Evolutionary conservation across 345 rosid genomes (phyloP).

Genomic region (Sisymbrium irio): DNA sequence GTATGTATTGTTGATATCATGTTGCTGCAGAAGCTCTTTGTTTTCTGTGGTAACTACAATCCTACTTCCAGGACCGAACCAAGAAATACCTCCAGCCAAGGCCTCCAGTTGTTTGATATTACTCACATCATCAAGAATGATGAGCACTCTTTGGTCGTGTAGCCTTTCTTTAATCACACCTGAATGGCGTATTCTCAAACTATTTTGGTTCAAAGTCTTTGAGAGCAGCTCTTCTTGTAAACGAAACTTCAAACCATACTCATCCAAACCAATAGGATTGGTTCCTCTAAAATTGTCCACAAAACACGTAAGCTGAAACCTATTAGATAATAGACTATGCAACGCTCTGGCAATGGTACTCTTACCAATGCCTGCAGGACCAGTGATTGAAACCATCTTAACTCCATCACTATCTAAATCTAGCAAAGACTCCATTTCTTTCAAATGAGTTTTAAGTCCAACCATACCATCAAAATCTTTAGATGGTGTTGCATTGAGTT

Average conservation of each 20-base stretch:
- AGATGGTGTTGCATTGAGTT: not conserved
- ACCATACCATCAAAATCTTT: not conserved
- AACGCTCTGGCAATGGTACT: slow-evolving; percentile 1
- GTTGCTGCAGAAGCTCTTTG: not conserved
- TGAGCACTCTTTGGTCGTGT: not conserved
- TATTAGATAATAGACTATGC: not conserved
- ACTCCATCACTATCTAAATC: not conserved
- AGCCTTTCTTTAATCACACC: not conserved
- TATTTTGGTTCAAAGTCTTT: not conserved
- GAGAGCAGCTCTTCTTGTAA: not conserved
- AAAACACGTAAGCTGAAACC: not conserved
- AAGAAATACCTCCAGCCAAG: no score
- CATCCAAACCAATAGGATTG: not conserved
- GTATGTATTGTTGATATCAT: not conserved
- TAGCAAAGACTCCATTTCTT: not conserved
- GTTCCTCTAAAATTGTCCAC: not conserved
- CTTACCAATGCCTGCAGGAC: slow-evolving; percentile 1
- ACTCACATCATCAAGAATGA: not conserved
- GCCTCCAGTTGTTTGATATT: not conserved
- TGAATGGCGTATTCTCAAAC: not conserved
- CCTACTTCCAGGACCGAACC: not conserved
- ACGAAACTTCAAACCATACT: not conserved
- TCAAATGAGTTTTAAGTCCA: not conserved
- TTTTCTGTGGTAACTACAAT: not conserved
- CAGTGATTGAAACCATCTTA: not conserved